Base-by-base conservation (phyloP, 2,329 filamentous ascomycete species). In the Neofusicoccum sp. region DNA sequence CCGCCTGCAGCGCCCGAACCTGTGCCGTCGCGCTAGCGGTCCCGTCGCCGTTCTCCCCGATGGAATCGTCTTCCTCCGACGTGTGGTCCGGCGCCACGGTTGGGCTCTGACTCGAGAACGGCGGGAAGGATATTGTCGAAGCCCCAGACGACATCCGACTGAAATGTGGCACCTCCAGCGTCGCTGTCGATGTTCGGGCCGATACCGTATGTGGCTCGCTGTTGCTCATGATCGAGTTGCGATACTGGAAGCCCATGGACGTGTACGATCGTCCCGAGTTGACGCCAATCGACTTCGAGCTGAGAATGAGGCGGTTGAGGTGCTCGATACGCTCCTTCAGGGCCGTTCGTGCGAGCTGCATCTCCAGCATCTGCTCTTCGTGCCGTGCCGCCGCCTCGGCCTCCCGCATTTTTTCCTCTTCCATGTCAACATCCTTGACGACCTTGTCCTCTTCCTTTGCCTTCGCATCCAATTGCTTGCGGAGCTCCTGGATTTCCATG, bases 291-390 rank as follows among this genome's bases (percentile, higher is more conserved):
- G 94, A 98, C 74, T 97, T 97, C 14, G 94, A 98, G 74, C 92
- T 96, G 64, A 99, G 80, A 67, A 99, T 98, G 56, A 99, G 82
- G 52, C 94, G 89, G 77, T 98, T 99, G 50, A 99, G 83, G 76
- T 99, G 95, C 74, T 97, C 93, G 70, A 99, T 99, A 34, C 95
- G 89, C 80, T 99, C 95, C 76, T 98, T 99, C 61, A 99, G 80
- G 0, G 95, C 95, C 0, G 95, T 99, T 45, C 95, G 88, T 36
- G 95, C 95, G 50, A 99, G 85, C 75, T 99, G 95, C 91, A 99
- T 98, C 77, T 99, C 95, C 61, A 99, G 83, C 85, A 99, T 94
- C 76, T 99, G 95, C 79, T 98, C 95, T 73, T 97, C 93, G 69
- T 97, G 95, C 43, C 93, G 87, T 68, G 92, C 86, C 68, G 93